Evolutionary conservation across 2,329 filamentous ascomycete species (phyloP).

Genomic region (Stachybotrys chartarum): DNA sequence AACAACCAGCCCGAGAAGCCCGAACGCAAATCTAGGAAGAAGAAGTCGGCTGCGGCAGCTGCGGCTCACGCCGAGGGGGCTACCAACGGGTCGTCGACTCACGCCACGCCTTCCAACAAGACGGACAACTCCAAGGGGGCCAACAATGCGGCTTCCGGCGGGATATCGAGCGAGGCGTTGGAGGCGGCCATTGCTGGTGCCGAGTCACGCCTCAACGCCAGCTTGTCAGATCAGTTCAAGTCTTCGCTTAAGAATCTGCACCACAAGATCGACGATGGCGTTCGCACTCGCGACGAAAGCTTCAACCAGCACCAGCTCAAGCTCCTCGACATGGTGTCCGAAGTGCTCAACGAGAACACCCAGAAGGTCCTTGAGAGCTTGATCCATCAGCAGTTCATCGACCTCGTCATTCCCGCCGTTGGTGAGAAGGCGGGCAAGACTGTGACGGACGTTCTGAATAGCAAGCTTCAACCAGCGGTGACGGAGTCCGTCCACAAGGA

Average conservation of each 20-base stretch:
- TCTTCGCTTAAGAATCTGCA: slow-evolving; percentile 56
- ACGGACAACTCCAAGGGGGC: slow-evolving; percentile 22
- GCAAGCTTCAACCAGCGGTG: slow-evolving; percentile 59
- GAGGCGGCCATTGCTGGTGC: slow-evolving; percentile 48
- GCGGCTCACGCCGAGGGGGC: slow-evolving; percentile 36
- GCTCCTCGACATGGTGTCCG: slow-evolving; percentile 50
- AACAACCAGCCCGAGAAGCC: slow-evolving; percentile 42
- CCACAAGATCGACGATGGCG: slow-evolving; percentile 59
- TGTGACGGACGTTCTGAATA: slow-evolving; percentile 64
- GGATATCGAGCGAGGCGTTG: slow-evolving; percentile 37
- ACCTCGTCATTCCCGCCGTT: slow-evolving; percentile 68
- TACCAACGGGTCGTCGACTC: slow-evolving; percentile 32
- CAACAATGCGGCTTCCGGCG: slow-evolving; percentile 12
- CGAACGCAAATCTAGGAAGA: slow-evolving; percentile 58
- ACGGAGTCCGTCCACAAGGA: slow-evolving; percentile 64
- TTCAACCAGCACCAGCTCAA: slow-evolving; percentile 47
- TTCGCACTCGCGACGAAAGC: slow-evolving; percentile 40
- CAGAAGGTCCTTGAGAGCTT: slow-evolving; percentile 70
- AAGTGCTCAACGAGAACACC: slow-evolving; percentile 55
- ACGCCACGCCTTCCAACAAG: slow-evolving; percentile 24
- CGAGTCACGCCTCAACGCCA: slow-evolving; percentile 41
- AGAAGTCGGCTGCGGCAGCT: slow-evolving; percentile 52
- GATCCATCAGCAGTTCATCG: slow-evolving; percentile 67
- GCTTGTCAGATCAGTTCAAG: slow-evolving; percentile 43
- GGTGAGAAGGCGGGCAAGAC: slow-evolving; percentile 59